Conservation (phyloP, 73 alveolate species). For the Paramecium primaurelia region DNA sequence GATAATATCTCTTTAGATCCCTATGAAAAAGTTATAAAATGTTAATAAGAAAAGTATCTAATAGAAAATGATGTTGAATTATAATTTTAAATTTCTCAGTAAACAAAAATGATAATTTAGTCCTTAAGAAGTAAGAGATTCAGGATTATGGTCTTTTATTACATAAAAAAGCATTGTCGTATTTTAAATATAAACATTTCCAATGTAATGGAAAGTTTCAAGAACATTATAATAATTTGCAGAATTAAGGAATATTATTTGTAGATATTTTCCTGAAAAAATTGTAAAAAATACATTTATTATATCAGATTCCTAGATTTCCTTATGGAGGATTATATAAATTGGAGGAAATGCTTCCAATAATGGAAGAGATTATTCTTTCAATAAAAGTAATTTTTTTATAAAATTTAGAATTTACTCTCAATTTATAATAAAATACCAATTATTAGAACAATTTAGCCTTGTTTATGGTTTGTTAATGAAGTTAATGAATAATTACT, state of each 20-base stretch:
- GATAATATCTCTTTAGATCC: not conserved
- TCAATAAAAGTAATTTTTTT: not conserved
- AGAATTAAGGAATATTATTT: not conserved
- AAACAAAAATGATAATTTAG: not conserved
- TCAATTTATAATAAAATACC: not conserved
- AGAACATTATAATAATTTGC: not conserved
- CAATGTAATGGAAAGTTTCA: not conserved
- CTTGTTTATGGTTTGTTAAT: conserved; percentile 1
- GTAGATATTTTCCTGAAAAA: not conserved
- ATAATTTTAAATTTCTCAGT: not conserved
- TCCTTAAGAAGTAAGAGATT: not conserved
- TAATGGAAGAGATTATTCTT: not conserved
- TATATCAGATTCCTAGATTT: not conserved
- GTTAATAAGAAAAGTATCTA: not conserved
- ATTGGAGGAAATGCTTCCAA: not conserved
- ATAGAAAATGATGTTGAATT: not conserved
- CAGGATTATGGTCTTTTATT: not conserved
- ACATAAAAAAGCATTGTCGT: not conserved
- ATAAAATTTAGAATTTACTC: not conserved
- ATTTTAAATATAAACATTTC: not conserved
- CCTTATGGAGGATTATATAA: not conserved
- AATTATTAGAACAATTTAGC: not conserved
- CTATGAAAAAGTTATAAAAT: not conserved
- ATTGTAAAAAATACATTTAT: not conserved
- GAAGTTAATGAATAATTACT: not conserved